A percentile compares a stretch with the other conserved stretches of the same genome.
Evolutionary conservation across 2,329 filamentous ascomycete species (phyloP).

Genomic region (Calonectria pteridis): DNA sequence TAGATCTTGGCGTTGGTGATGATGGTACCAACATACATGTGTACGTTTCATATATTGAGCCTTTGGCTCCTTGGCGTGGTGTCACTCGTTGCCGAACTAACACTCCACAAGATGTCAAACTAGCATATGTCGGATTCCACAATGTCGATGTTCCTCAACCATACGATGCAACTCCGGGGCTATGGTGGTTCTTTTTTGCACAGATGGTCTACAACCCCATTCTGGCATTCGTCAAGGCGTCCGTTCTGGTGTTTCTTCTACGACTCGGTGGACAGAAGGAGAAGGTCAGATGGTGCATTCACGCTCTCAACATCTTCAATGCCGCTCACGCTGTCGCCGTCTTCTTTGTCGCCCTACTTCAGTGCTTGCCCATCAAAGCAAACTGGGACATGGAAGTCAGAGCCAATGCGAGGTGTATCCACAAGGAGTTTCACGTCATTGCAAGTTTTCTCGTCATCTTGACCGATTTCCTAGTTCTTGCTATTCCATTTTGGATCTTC

Average conservation of each 20-base stretch:
- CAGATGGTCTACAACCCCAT: conserved; percentile 60
- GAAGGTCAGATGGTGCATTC: conserved; percentile 43
- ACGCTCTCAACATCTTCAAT: conserved; percentile 51
- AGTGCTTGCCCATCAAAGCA: conserved; percentile 49
- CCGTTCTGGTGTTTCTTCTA: conserved; percentile 57
- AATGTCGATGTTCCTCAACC: conserved; percentile 14
- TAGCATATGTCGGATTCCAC: conserved; percentile 27
- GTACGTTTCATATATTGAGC: not conserved
- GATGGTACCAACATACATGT: conserved; percentile 23
- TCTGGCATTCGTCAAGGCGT: conserved; percentile 58
- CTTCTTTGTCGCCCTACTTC: conserved; percentile 53
- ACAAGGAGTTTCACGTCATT: conserved; percentile 46
- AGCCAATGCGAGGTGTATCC: conserved; percentile 40
- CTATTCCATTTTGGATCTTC: conserved; percentile 56
- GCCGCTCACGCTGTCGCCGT: conserved; percentile 49
- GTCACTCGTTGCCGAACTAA: not conserved
- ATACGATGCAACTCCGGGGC: conserved; percentile 15
- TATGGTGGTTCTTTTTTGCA: conserved; percentile 52
- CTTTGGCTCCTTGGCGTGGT: not conserved
- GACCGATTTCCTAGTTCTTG: conserved; percentile 55
- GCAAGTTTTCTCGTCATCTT: conserved; percentile 53
- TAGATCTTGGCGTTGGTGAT: conserved; percentile 26
- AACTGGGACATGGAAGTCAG: conserved; percentile 22
- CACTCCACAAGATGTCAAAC: conserved; percentile 22
- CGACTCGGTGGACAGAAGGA: conserved; percentile 53